These are phyloP conservation scores for Debaryomyces coudertii DNA, from an alignment of 1,139 yeast genomes.

Conservation along the genomic window DNA sequence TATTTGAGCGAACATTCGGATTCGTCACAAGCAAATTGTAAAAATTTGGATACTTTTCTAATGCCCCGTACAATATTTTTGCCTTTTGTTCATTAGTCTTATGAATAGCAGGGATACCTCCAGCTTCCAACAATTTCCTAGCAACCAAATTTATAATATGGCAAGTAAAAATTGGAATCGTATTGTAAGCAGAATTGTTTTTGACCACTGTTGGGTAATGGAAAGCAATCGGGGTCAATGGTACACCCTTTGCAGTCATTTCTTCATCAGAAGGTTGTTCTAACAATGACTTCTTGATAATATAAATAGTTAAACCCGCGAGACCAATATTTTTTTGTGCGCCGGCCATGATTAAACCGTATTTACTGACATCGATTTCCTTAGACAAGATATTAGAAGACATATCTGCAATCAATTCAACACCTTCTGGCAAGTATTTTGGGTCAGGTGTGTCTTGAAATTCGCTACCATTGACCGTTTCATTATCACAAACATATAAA, in stretches of 20 bases:
- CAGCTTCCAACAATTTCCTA: conserved; percentile 59
- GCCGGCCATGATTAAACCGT: conserved; percentile 89
- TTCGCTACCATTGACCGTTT: conserved; percentile 94
- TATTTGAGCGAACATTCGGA: conserved; percentile 65
- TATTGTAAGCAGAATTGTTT: conserved; percentile 92
- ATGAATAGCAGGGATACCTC: conserved; percentile 60
- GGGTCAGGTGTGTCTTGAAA: conserved; percentile 56
- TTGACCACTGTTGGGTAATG: conserved; percentile 84
- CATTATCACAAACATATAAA: conserved; percentile 91
- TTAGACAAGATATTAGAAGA: conserved; percentile 90
- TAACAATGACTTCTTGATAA: conserved; percentile 77
- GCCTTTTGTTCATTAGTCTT: conserved; percentile 65
- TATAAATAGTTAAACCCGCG: conserved; percentile 92
- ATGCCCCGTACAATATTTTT: conserved; percentile 56
- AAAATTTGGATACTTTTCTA: conserved; percentile 66
- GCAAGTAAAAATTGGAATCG: conserved; percentile 90
- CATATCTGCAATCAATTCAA: conserved; percentile 90
- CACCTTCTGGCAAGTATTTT: conserved; percentile 62
- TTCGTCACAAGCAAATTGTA: conserved; percentile 69
- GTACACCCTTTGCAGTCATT: conserved; percentile 60
- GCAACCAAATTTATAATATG: conserved; percentile 83
- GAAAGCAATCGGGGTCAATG: conserved; percentile 84
- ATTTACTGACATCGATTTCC: conserved; percentile 76
- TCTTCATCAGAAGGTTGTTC: conserved; percentile 68
- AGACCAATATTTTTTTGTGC: conserved; percentile 97